Percentiles rank a stretch among this genome's conserved stretches.
Evolutionary conservation across 768 basidiomycete species (phyloP).

Genomic region (Termitomyces sp.): DNA sequence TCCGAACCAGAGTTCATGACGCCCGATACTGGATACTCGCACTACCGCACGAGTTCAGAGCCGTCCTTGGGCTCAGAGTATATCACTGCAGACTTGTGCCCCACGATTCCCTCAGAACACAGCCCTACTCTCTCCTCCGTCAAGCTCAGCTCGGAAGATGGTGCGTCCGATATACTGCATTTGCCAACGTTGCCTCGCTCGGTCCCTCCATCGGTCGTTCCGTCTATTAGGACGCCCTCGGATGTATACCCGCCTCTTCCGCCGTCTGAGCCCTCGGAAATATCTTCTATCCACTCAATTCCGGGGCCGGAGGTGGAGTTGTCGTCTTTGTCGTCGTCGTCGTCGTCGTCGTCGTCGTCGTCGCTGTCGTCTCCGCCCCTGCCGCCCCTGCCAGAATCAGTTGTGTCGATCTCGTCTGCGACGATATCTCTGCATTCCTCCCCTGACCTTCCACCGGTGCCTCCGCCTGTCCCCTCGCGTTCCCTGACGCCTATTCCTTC

Average conservation of each 20-base stretch:
- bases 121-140: constrained; percentile 36
- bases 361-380: neutral
- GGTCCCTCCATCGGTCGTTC: constrained; percentile 7
- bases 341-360: too few species aligned
- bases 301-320: too few species aligned
- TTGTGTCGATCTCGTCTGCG: constrained; percentile 9
- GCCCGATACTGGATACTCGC: constrained; percentile 19
- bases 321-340: too few species aligned
- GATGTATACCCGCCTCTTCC: constrained; percentile 13
- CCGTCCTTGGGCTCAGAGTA: constrained; percentile 32
- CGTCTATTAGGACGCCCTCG: constrained; percentile 13
- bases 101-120: constrained; percentile 38
- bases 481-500: constrained; percentile 4
- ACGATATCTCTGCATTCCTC: constrained; percentile 21
- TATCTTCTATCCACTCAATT: constrained; percentile 14
- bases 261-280: constrained; percentile 19
- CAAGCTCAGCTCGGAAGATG: constrained; percentile 25
- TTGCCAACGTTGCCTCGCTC: constrained; percentile 5
- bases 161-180: constrained; percentile 13
- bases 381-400: constrained; percentile 12
- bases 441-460: constrained; percentile 19
- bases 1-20: constrained; percentile 38
- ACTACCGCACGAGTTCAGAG: constrained; percentile 25
- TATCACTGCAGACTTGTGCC: constrained; percentile 41
- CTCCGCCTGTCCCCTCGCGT: constrained; percentile 15